These are phyloP conservation scores for Phialophora chinensis DNA, from an alignment of 2,329 filamentous ascomycete species.

Conservation along the genomic window DNA sequence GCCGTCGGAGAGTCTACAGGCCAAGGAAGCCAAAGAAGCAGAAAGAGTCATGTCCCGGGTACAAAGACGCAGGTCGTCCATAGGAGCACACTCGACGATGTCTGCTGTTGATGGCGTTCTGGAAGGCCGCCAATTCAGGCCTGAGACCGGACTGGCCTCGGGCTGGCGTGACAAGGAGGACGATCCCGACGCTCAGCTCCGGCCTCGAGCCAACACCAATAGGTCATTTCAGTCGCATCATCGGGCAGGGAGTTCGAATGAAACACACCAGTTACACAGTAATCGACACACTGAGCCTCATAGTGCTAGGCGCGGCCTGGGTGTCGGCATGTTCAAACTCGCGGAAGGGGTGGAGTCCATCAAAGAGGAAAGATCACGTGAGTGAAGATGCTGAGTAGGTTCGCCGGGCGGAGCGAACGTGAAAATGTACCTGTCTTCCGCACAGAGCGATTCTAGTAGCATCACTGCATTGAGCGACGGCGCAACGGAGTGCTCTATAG, in stretches of 20 bases:
- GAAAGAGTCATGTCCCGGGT: conserved; percentile 33
- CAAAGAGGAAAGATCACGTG: conserved; percentile 22
- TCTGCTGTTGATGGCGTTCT: conserved; percentile 34
- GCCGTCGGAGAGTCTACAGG: conserved; percentile 54
- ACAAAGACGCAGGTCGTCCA: conserved; percentile 34
- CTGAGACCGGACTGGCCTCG: conserved; percentile 34
- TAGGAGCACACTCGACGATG: conserved; percentile 27
- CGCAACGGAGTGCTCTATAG: conserved; percentile 18
- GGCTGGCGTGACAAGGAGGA: conserved; percentile 20
- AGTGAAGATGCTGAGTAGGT: not conserved
- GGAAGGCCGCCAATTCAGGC: conserved; percentile 32
- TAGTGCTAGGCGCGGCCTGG: conserved; percentile 27
- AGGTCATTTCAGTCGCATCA: conserved; percentile 19
- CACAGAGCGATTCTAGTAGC: conserved; percentile 4
- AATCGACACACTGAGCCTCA: conserved; percentile 4
- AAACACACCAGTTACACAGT: conserved; percentile 7
- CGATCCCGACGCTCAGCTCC: conserved; percentile 4
- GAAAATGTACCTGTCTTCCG: not conserved
- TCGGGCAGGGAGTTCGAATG: conserved; percentile 21
- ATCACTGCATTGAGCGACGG: conserved; percentile 27
- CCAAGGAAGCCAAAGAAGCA: conserved; percentile 39
- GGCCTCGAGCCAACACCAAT: conserved; percentile 32
- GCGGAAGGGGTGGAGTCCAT: conserved; percentile 25
- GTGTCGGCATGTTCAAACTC: conserved; percentile 27
- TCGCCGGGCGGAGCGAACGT: not conserved